Percentiles rank a stretch among this genome's conserved stretches.
phyloP scores from a whole-genome alignment of 352 stramenopile genomes.

The Phytopythium vexans region DNA sequence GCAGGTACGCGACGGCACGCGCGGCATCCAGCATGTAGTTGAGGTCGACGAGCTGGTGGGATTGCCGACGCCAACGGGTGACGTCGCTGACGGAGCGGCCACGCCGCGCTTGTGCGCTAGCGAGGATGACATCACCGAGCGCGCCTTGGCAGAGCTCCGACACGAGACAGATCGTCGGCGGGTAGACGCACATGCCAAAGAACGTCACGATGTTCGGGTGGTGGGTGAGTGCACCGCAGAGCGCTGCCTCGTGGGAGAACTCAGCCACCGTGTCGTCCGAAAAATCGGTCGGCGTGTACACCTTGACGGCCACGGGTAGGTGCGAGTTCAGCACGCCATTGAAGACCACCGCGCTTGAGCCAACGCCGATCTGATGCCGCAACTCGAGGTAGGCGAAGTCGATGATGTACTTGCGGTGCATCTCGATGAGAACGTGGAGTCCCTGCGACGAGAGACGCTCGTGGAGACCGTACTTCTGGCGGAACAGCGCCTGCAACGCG shows the following conservation, averaged over 20 bases:
- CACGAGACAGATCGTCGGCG: conserved; percentile 65
- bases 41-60: conserved; percentile 57
- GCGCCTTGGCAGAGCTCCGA: conserved; percentile 74
- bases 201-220: conserved; percentile 60
- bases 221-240: conserved; percentile 38
- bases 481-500: conserved; percentile 20
- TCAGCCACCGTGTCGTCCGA: conserved; percentile 46
- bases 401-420: conserved; percentile 70
- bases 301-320: conserved; percentile 53
- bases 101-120: neutral
- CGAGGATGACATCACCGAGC: conserved; percentile 32
- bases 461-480: conserved; percentile 20
- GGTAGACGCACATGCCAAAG: conserved; percentile 66
- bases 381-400: conserved; percentile 72
- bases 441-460: conserved; percentile 35
- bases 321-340: conserved; percentile 27
- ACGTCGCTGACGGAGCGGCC: neutral
- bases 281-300: conserved; percentile 52
- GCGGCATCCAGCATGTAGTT: conserved; percentile 66
- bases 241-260: conserved; percentile 55
- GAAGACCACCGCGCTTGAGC: conserved; percentile 46
- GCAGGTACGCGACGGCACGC: conserved; percentile 60
- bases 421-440: conserved; percentile 66
- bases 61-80: neutral
- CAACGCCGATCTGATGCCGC: conserved; percentile 45